Evolutionary conservation across 1,284 basidiomycete genomes (phyloP).

Genomic region (Melampsora occidentalis): DNA sequence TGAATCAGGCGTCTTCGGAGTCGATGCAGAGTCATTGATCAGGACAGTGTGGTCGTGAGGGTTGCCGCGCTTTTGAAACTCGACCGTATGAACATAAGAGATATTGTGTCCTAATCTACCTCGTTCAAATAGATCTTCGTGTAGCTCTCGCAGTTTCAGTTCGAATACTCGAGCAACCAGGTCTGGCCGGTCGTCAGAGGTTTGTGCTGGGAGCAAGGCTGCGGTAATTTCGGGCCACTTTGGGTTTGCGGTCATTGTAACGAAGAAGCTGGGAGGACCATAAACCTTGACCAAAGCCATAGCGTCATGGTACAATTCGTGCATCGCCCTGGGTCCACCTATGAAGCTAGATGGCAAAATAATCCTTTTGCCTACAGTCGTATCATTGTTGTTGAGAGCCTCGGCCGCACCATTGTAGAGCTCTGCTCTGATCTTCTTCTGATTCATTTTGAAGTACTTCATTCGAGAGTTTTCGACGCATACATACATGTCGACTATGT

Average conservation of each 20-base stretch:
- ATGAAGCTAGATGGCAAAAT: conserved; percentile 55
- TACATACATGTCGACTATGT: conserved; percentile 5
- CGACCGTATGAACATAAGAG: conserved; percentile 9
- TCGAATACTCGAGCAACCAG: neutral
- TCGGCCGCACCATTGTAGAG: neutral
- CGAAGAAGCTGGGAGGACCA: conserved; percentile 55
- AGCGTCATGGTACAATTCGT: conserved; percentile 55
- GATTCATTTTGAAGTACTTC: neutral
- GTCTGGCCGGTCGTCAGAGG: neutral
- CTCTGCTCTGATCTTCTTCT: neutral
- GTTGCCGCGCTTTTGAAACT: conserved; percentile 15
- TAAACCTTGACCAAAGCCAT: conserved; percentile 52
- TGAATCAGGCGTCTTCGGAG: neutral
- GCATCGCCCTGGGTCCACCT: conserved; percentile 52
- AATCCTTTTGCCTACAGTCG: conserved; percentile 46
- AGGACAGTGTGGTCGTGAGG: conserved; percentile 10
- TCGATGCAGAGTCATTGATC: neutral
- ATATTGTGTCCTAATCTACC: neutral
- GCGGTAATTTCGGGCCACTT: conserved; percentile 55
- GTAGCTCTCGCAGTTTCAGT: neutral
- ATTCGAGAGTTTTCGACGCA: neutral
- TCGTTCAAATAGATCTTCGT: neutral
- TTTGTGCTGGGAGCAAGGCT: neutral
- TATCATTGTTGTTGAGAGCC: conserved; percentile 16
- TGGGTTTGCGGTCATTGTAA: conserved; percentile 56